phyloP scores from a whole-genome alignment of 345 rosid genomes.

The Cardamine resedifolia region DNA sequence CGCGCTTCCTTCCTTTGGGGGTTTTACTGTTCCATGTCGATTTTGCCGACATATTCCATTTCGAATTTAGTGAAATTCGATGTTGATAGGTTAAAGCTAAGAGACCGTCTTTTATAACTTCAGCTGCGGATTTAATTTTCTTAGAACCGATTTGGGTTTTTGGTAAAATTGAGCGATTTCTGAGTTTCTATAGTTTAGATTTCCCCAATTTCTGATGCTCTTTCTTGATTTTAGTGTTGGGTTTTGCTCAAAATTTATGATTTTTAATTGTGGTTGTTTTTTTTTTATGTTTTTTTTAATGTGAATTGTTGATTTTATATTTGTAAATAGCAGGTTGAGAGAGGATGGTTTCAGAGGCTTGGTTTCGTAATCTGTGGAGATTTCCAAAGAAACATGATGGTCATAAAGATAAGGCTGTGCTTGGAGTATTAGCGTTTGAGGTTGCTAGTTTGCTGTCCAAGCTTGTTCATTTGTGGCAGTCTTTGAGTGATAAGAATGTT shows the following conservation, averaged over 20 bases:
- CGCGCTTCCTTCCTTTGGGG: constrained; percentile 11
- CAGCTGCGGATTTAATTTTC: not conserved
- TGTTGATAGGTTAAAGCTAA: not conserved
- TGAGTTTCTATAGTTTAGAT: not conserved
- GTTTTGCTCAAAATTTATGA: not conserved
- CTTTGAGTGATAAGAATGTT: constrained; percentile 82
- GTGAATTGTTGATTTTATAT: constrained; percentile 3
- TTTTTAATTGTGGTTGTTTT: not conserved
- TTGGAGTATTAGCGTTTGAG: constrained; percentile 89
- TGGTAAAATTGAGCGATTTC: constrained; percentile 8
- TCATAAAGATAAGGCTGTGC: constrained; percentile 55
- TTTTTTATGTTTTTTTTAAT: not conserved
- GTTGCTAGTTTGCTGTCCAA: constrained; percentile 86
- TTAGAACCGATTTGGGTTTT: not conserved
- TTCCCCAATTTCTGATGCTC: constrained; percentile 6
- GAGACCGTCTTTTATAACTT: not conserved
- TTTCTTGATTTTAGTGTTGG: not conserved
- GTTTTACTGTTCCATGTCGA: constrained; percentile 15
- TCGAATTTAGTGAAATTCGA: not conserved
- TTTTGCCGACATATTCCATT: constrained; percentile 29
- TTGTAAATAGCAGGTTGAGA: constrained; percentile 27
- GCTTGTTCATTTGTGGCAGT: constrained; percentile 86
- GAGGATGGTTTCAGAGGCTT: constrained; percentile 79
- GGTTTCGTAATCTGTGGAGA: constrained; percentile 88
- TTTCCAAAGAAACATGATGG: constrained; percentile 57